Evolutionary conservation across 2,329 filamentous ascomycete genomes (phyloP), one percentile per base, ranked within the genome.

Genomic region (Dothiorella sarmentorum): DNA sequence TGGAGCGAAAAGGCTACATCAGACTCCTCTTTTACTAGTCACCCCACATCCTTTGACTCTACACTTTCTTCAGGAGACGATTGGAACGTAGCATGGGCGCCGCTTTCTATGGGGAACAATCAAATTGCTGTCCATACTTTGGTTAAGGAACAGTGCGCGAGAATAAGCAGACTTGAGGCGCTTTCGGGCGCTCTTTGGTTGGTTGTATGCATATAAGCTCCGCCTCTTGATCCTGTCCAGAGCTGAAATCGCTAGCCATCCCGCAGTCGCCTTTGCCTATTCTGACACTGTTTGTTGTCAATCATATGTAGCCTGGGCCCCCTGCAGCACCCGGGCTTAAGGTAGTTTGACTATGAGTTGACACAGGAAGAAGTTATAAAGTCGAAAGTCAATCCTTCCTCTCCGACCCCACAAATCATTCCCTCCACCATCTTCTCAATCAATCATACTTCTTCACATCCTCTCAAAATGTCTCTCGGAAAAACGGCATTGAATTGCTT

Each of bases 131-230:
- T 3, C 4, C 1, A 37, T 4, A 13, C 20, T 5, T 3, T 35
- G 3, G 7, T 18, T 7, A n/a, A 6, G 13, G 7, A 51, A 2
- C 4, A 11, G 4, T 31, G 24, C 33, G 3, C n/a, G 10, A 31
- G 22, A 2, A 24, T 17, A 11, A 20, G 24, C n/a, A 40, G 17
- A 42, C 1, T 2, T 11, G 22, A 20, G 49, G 49, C 33, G 47
- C 22, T 20, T 40, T 27, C 3, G 1, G 33, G 10, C n/a, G n/a
- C 13, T 38, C 49, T 35, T 11, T 29, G 49, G 35, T 22, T 20
- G 49, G n/a, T 29, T 40, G 20, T 42, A 29, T 53, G 49, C 49
- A 38, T 27, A 27, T 51, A 38, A 52, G 31, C 18, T 49, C 45
- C 27, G 11, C 40, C 11, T 6, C 27, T 20, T 49, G 18, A 31